Evolutionary conservation across 2,329 filamentous ascomycete genomes (phyloP).

Genomic region (Aspergillus transmontanensis): DNA sequence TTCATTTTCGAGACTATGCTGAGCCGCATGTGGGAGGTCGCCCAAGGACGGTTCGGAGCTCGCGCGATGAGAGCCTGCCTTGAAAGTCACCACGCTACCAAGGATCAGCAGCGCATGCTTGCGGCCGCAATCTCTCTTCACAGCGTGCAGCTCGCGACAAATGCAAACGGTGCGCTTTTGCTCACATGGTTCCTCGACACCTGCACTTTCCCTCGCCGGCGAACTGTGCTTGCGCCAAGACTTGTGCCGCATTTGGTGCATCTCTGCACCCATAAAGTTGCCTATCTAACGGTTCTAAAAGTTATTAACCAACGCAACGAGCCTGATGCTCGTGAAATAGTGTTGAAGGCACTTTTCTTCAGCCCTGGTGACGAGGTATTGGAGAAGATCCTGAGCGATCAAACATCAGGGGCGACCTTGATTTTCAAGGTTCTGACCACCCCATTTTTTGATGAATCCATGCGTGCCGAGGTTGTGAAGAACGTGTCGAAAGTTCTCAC

Average conservation of each 20-base stretch:
- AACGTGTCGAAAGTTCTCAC: conserved; percentile 88
- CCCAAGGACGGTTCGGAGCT: conserved; percentile 91
- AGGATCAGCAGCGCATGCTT: conserved; percentile 93
- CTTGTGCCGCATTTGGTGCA: conserved; percentile 92
- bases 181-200: conserved; percentile 98
- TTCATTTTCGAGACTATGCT: conserved; percentile 99
- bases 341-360: conserved; percentile 91
- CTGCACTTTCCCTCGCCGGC: conserved; percentile 89
- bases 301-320: conserved; percentile 98
- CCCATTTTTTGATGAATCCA: conserved; percentile 92
- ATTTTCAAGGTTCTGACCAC: conserved; percentile 99
- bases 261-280: conserved; percentile 97
- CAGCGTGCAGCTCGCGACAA: conserved; percentile 93
- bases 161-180: conserved; percentile 89
- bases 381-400: conserved; percentile 88
- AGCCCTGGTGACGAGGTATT: conserved; percentile 81
- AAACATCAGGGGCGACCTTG: conserved; percentile 87
- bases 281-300: conserved; percentile 94
- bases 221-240: conserved; percentile 87
- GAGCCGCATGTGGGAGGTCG: conserved; percentile 87
- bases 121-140: conserved; percentile 94
- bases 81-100: conserved; percentile 92
- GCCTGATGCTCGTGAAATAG: conserved; percentile 84
- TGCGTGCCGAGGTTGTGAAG: conserved; percentile 84
- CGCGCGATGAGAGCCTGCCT: conserved; percentile 95